Evolutionary conservation across 2,329 filamentous ascomycete species (phyloP).

Genomic region (Mariannaea sp.): DNA sequence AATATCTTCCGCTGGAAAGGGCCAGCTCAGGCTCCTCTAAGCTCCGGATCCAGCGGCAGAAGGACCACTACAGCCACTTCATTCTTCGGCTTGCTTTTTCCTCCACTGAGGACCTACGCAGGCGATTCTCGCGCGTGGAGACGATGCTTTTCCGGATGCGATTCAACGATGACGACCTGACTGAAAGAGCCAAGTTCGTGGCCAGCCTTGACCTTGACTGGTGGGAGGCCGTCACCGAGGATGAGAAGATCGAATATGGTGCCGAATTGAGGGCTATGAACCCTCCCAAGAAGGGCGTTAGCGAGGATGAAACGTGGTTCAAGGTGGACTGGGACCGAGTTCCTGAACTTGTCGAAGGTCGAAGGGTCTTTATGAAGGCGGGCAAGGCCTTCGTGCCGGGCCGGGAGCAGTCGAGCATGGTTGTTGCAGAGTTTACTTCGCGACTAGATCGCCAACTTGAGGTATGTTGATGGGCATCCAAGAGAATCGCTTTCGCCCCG

Average conservation of each 20-base stretch:
- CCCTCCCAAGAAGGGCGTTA: slow-evolving; percentile 42
- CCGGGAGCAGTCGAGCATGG: slow-evolving; percentile 85
- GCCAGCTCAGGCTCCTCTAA: slow-evolving; percentile 67
- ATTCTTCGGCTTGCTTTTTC: slow-evolving; percentile 93
- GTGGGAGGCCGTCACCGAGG: slow-evolving; percentile 83
- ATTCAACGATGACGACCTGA: slow-evolving; percentile 74
- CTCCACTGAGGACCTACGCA: slow-evolving; percentile 85
- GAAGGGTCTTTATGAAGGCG: slow-evolving; percentile 74
- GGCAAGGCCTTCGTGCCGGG: slow-evolving; percentile 93
- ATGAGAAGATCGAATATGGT: slow-evolving; percentile 71
- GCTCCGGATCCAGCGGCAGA: slow-evolving; percentile 77
- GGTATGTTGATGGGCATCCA: slow-evolving; percentile 52
- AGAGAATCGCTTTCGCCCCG: neutral
- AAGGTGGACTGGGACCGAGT: slow-evolving; percentile 97
- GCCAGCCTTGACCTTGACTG: slow-evolving; percentile 79
- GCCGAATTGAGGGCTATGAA: slow-evolving; percentile 62
- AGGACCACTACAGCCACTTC: slow-evolving; percentile 98
- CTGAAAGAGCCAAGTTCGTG: slow-evolving; percentile 78
- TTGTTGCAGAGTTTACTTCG: slow-evolving; percentile 82
- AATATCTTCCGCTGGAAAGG: slow-evolving; percentile 79
- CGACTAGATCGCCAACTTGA: slow-evolving; percentile 82
- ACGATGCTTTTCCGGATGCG: slow-evolving; percentile 86
- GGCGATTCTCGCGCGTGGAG: slow-evolving; percentile 85
- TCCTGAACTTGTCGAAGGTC: slow-evolving; percentile 82
- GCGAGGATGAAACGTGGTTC: slow-evolving; percentile 87